A percentile compares a stretch with the other conserved stretches of the same genome.
These are phyloP conservation scores for Fusarium nurragi DNA, from an alignment of 2,329 filamentous ascomycete species.

Conservation along the genomic window DNA sequence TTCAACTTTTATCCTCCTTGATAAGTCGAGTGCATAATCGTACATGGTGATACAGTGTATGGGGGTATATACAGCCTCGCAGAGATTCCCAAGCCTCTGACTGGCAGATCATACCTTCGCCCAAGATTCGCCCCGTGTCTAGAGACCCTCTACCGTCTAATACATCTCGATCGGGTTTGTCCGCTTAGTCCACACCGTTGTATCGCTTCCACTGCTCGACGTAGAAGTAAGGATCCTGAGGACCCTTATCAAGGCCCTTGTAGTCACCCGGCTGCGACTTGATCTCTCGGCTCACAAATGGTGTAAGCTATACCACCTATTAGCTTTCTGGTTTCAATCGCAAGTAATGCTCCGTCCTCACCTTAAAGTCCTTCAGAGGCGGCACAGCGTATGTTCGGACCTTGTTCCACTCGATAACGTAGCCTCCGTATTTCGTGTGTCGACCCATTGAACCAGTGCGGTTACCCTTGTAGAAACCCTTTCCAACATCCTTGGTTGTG, in stretches of 20 bases:
- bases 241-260: slow-evolving; percentile 61
- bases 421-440: slow-evolving; percentile 85
- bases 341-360: slow-evolving; percentile 51
- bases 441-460: slow-evolving; percentile 86
- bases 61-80: slow-evolving; percentile 46
- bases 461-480: slow-evolving; percentile 98
- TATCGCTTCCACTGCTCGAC: slow-evolving; percentile 73
- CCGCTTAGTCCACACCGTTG: slow-evolving; percentile 67
- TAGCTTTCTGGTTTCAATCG: slow-evolving; percentile 9
- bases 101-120: slow-evolving; percentile 7
- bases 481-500: slow-evolving; percentile 91
- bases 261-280: slow-evolving; percentile 63
- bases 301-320: slow-evolving; percentile 69
- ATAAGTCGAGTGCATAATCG: slow-evolving; percentile 39
- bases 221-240: slow-evolving; percentile 69
- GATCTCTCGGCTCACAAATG: slow-evolving; percentile 76
- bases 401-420: slow-evolving; percentile 84
- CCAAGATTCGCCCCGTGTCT: slow-evolving; percentile 1
- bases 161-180: not conserved
- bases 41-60: slow-evolving; percentile 46
- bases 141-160: not conserved
- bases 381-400: slow-evolving; percentile 92
- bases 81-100: slow-evolving; percentile 32
- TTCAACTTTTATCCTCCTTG: slow-evolving; percentile 23
- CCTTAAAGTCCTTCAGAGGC: slow-evolving; percentile 75